phyloP scores from a whole-genome alignment of 2,329 filamentous ascomycete species.

The Biscogniauxia mediterranea region DNA sequence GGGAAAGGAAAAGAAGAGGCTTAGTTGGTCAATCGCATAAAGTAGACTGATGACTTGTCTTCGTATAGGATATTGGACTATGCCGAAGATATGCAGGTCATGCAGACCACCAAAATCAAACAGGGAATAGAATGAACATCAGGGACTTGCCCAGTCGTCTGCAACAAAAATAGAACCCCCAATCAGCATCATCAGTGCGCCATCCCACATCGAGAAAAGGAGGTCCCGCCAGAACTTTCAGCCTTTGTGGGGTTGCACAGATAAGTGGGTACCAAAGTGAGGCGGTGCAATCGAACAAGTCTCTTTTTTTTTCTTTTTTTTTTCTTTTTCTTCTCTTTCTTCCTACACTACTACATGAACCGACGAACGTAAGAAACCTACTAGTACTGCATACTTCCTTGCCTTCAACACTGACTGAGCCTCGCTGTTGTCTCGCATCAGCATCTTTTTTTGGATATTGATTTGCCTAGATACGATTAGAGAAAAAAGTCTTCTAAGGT shows the following conservation, averaged over 20 bases:
- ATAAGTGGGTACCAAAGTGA: not conserved
- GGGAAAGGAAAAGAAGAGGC: not conserved
- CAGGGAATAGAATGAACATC: not conserved
- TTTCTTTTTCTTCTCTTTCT: too few species aligned
- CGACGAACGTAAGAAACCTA: too few species aligned
- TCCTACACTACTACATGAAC: too few species aligned
- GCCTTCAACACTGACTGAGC: not conserved
- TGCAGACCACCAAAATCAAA: not conserved
- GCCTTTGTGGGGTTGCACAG: not conserved
- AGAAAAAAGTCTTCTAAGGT: not conserved
- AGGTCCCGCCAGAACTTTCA: not conserved
- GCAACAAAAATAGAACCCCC: not conserved
- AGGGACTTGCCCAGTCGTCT: not conserved
- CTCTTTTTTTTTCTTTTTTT: not conserved
- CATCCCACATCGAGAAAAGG: not conserved
- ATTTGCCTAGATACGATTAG: not conserved
- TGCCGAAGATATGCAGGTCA: not conserved
- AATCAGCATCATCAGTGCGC: not conserved
- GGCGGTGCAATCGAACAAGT: not conserved
- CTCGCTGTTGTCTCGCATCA: not conserved
- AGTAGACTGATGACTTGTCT: not conserved
- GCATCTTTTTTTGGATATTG: not conserved
- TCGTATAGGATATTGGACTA: not conserved
- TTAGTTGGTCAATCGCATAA: not conserved
- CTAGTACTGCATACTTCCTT: not conserved